Base-by-base conservation (phyloP, 2,329 filamentous ascomycete genomes). In the Stachybotrys echinatus region DNA sequence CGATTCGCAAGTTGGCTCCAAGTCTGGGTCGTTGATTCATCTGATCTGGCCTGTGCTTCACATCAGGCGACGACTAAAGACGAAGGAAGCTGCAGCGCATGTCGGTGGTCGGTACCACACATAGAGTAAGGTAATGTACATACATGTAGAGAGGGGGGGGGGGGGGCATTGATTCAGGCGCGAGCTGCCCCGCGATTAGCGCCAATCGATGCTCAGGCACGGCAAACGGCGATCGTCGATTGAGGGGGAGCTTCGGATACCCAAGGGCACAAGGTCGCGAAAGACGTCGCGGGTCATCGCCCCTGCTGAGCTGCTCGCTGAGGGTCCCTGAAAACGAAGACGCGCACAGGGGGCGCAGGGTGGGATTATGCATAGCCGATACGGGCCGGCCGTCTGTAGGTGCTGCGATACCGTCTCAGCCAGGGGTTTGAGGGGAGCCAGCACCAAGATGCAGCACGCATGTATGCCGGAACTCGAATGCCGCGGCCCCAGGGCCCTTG, bases 141-240 rank as follows among this genome's bases (percentile, higher is more conserved):
- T n/a, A n/a, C n/a, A n/a, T n/a, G n/a, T n/a, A n/a, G n/a, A n/a
- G n/a, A n/a, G n/a, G n/a, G n/a, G n/a, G n/a, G n/a, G n/a, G n/a
- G n/a, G n/a, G n/a, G n/a, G n/a, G n/a, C 14, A 14, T 10, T 34
- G 5, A 34, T 8, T 34, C 27, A n/a, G n/a, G 27, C 27, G 14
- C 27, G 27, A 40, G 38, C 6, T 46, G 44, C 44, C 44, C 44
- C 44, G 44, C 44, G 44, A 31, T 46, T 46, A 46, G 44, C 44
- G 44, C 44, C 44, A 46, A 46, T 46, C 44, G 44, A 46, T 46
- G 22, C 19, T 19, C 23, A 20, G 23, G 44, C 18, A 34, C 22
- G 18, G 12, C 42, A 20, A 34, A 18, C 38, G 38, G 17, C 38
- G 38, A 40, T 40, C 38, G 38, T 18, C 38, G 19, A 20, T n/a